A percentile compares a stretch with the other conserved stretches of the same genome.
Conservation (phyloP, 176 grass and related monocot species). For the Carex parvula region DNA sequence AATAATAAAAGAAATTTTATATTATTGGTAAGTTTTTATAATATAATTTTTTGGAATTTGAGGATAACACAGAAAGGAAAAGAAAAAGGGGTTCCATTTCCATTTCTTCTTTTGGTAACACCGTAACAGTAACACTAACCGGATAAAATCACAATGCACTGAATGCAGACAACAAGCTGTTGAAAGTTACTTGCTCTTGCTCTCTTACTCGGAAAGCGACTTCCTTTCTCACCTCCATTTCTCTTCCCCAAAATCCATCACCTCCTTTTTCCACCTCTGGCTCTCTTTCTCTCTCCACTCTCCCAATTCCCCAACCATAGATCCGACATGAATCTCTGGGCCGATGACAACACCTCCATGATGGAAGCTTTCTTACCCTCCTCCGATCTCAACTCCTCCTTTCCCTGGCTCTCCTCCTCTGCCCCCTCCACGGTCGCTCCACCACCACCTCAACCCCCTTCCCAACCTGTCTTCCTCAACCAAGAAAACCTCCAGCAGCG, state of each 20-base stretch:
- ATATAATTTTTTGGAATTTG: no score
- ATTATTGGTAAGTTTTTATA: no score
- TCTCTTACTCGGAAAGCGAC: not conserved
- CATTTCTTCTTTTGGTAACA: not conserved
- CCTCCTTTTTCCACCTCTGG: not conserved
- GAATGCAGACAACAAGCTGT: no score
- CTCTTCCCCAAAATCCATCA: not conserved
- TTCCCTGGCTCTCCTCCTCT: slow-evolving; percentile 40
- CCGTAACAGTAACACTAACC: not conserved
- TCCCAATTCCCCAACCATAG: not conserved
- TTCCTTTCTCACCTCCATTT: not conserved
- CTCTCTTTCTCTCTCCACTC: not conserved
- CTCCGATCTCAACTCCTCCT: slow-evolving; percentile 51
- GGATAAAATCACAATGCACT: not conserved
- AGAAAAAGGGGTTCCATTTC: not conserved
- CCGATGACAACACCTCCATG: slow-evolving; percentile 77
- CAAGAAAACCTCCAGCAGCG: slow-evolving; percentile 83
- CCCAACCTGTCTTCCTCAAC: slow-evolving; percentile 38
- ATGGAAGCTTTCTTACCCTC: slow-evolving; percentile 95
- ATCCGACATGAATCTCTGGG: slow-evolving; percentile 76
- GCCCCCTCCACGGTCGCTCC: not conserved
- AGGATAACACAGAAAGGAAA: not conserved
- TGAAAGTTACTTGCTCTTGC: not conserved
- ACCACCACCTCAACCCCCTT: not conserved
- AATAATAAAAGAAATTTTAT: no score